Percentiles rank a stretch among this genome's conserved stretches.
Evolutionary conservation across 805 yeast species (phyloP).

Genomic region (Candida nitratophila): DNA sequence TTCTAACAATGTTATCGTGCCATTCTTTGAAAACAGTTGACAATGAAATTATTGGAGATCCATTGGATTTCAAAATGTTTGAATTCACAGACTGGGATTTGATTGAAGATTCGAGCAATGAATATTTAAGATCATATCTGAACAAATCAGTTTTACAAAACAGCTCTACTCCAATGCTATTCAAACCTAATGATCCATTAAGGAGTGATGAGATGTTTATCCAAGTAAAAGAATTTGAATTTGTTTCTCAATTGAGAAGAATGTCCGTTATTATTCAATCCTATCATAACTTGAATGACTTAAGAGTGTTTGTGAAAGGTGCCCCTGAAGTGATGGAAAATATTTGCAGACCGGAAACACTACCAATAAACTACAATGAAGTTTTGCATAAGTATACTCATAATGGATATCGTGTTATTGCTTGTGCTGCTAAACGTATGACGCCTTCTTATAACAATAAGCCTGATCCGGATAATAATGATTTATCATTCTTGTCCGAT

Average conservation of each 20-base stretch:
- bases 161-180: slow-evolving; percentile 37
- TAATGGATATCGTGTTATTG: slow-evolving; percentile 91
- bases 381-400: slow-evolving; percentile 82
- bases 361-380: slow-evolving; percentile 72
- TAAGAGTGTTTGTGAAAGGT: slow-evolving; percentile 73
- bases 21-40: slow-evolving; percentile 82
- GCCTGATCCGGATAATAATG: slow-evolving; percentile 19
- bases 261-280: slow-evolving; percentile 77
- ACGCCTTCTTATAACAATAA: slow-evolving; percentile 9
- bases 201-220: slow-evolving; percentile 25
- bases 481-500: slow-evolving; percentile 44
- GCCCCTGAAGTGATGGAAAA: slow-evolving; percentile 92
- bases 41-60: slow-evolving; percentile 83
- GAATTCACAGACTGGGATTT: slow-evolving; percentile 76
- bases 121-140: slow-evolving; percentile 11
- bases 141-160: slow-evolving; percentile 31
- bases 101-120: slow-evolving; percentile 52
- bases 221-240: slow-evolving; percentile 60
- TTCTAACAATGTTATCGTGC: slow-evolving; percentile 61
- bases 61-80: slow-evolving; percentile 89
- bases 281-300: slow-evolving; percentile 25
- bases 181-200: slow-evolving; percentile 31
- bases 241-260: slow-evolving; percentile 75
- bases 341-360: slow-evolving; percentile 61
- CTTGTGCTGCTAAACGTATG: slow-evolving; percentile 63